phyloP scores from a whole-genome alignment of 164 flowering plant genomes.

The Sedum album region DNA sequence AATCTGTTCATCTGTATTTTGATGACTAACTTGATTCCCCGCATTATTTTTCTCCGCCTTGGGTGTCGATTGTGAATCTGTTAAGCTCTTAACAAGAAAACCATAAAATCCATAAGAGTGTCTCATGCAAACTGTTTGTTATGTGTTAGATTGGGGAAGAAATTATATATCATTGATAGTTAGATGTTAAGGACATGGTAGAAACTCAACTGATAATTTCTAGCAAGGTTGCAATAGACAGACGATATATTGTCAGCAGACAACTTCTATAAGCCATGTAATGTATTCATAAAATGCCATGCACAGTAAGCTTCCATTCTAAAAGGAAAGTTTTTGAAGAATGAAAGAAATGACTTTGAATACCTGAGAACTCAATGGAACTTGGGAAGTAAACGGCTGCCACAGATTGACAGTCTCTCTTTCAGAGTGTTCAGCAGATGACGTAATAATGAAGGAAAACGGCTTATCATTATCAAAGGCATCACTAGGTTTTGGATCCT shows the following conservation, averaged over 20 bases:
- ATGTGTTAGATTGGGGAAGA: neutral
- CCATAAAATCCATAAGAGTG: neutral
- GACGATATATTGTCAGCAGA: neutral
- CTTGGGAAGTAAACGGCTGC: conserved; percentile 14
- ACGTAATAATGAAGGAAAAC: conserved; percentile 47
- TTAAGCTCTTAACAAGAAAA: neutral
- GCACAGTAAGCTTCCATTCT: neutral
- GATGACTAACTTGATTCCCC: conserved; percentile 20
- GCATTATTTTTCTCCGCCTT: conserved; percentile 16
- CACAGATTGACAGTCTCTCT: conserved; percentile 25
- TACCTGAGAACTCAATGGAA: neutral
- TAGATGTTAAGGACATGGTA: neutral
- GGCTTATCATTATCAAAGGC: conserved; percentile 32
- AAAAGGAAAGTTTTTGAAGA: neutral
- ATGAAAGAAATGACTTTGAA: conserved; percentile 22
- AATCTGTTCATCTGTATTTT: neutral
- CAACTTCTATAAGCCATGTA: neutral
- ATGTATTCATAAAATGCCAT: neutral
- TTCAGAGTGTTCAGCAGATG: conserved; percentile 30
- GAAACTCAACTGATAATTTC: neutral
- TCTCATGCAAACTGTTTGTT: neutral
- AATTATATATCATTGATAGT: neutral
- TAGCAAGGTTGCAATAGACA: neutral
- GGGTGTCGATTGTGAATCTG: conserved; percentile 18
- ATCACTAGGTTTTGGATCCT: conserved; percentile 23